These are phyloP conservation scores for Suillus subalutaceus DNA, from an alignment of 768 basidiomycete species.

Conservation along the genomic window DNA sequence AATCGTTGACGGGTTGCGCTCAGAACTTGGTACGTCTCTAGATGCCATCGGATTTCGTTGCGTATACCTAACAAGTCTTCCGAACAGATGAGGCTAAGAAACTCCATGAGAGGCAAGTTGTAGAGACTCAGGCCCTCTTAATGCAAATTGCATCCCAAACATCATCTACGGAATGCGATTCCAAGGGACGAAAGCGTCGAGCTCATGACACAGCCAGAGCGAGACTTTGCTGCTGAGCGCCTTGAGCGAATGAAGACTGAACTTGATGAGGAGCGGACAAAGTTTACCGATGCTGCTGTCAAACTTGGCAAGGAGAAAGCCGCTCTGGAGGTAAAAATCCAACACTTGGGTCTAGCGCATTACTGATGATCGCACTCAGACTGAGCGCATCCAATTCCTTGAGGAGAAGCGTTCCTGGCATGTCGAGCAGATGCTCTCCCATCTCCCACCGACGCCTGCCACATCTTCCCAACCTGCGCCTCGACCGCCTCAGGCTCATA, in stretches of 20 bases:
- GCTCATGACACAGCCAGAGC: slow-evolving; percentile 51
- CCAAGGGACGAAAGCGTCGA: slow-evolving; percentile 52
- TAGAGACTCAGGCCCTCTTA: slow-evolving; percentile 55
- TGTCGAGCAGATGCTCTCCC: slow-evolving; percentile 60
- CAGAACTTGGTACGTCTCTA: slow-evolving; percentile 56
- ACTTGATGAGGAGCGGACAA: slow-evolving; percentile 66
- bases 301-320: slow-evolving; percentile 67
- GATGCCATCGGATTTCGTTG: slow-evolving; percentile 3
- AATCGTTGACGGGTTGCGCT: slow-evolving; percentile 52
- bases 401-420: slow-evolving; percentile 81
- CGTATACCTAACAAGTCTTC: slow-evolving; percentile 15
- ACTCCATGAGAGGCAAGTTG: slow-evolving; percentile 42
- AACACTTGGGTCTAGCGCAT: slow-evolving; percentile 8
- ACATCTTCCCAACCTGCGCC: slow-evolving; percentile 26
- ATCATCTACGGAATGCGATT: slow-evolving; percentile 18
- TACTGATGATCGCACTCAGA: slow-evolving; percentile 40
- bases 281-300: slow-evolving; percentile 65
- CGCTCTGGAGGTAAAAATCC: slow-evolving; percentile 58
- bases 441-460: slow-evolving; percentile 51
- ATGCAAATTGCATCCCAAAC: slow-evolving; percentile 54
- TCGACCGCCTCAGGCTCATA: slow-evolving; percentile 27
- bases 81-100: slow-evolving; percentile 50
- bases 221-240: slow-evolving; percentile 56
- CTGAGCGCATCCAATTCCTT: slow-evolving; percentile 58
- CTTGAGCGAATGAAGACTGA: slow-evolving; percentile 55